A percentile compares a stretch with the other conserved stretches of the same genome.
phyloP scores from a whole-genome alignment of 768 basidiomycete genomes.

The Lentinula lateritia region DNA sequence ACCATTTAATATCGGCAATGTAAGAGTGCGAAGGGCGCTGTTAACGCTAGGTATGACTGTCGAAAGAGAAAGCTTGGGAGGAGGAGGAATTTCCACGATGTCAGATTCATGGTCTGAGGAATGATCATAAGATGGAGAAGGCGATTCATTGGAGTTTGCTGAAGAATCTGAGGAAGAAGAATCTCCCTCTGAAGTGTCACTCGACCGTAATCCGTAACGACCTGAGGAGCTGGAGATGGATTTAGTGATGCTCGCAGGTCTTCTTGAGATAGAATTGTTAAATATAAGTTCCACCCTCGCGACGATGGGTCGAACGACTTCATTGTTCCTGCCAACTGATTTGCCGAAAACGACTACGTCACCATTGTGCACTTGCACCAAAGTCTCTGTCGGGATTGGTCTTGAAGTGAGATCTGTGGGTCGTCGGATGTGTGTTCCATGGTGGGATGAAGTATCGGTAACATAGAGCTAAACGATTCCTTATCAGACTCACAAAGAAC shows the following conservation, averaged over 20 bases:
- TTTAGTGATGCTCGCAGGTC: neutral
- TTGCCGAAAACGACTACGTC: constrained; percentile 78
- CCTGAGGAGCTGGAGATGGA: neutral
- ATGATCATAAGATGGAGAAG: neutral
- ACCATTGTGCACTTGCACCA: constrained; percentile 56
- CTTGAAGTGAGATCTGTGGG: constrained; percentile 42
- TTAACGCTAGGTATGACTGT: neutral
- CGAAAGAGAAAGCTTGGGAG: neutral
- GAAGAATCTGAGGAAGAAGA: constrained; percentile 6
- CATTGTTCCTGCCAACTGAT: constrained; percentile 57
- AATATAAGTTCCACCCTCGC: constrained; percentile 54
- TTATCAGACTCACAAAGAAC: constrained; percentile 9
- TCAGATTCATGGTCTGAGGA: constrained; percentile 3
- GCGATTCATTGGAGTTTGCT: neutral
- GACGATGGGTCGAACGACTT: constrained; percentile 57
- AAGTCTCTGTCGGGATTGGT: constrained; percentile 48
- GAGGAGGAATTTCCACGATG: neutral
- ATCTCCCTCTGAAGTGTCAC: neutral
- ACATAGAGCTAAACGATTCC: constrained; percentile 51
- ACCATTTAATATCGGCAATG: neutral
- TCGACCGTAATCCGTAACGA: constrained; percentile 4
- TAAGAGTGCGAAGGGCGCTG: neutral
- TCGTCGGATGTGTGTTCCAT: constrained; percentile 66
- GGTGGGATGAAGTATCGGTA: constrained; percentile 68
- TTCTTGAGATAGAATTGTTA: constrained; percentile 12